Evolutionary conservation across 257 asterid species (phyloP).

Genomic region (Solanum pinnatisectum): DNA sequence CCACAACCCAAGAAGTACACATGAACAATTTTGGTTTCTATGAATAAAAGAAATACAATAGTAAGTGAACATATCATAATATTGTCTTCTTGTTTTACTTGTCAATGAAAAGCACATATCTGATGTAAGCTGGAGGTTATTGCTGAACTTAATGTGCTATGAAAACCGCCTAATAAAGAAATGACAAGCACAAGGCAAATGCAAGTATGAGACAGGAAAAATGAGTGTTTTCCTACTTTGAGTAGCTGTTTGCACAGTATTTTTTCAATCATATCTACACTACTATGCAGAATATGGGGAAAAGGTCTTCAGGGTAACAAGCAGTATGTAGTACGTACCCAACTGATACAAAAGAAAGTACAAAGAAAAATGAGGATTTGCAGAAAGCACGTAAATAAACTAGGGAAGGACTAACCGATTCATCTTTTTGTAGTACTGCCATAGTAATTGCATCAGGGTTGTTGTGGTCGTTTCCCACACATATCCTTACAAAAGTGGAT

Average conservation of each 20-base stretch:
- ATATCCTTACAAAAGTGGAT: conserved; percentile 42
- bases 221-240: background rate
- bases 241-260: background rate
- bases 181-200: background rate
- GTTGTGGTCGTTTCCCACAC: conserved; percentile 57
- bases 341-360: background rate
- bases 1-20: background rate
- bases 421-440: conserved; percentile 58
- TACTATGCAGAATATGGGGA: background rate
- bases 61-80: background rate
- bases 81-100: background rate
- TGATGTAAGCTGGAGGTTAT: background rate
- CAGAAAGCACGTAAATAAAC: background rate
- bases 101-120: background rate
- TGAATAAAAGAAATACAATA: background rate
- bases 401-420: conserved; percentile 34
- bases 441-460: conserved; percentile 43
- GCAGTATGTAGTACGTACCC: background rate
- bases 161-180: background rate
- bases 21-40: background rate
- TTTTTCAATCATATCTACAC: background rate
- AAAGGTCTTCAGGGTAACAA: background rate
- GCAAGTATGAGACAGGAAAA: background rate
- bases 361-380: background rate
- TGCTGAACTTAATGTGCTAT: background rate